Conservation (phyloP, 805 yeast species). For the Saturnispora hagleri region DNA sequence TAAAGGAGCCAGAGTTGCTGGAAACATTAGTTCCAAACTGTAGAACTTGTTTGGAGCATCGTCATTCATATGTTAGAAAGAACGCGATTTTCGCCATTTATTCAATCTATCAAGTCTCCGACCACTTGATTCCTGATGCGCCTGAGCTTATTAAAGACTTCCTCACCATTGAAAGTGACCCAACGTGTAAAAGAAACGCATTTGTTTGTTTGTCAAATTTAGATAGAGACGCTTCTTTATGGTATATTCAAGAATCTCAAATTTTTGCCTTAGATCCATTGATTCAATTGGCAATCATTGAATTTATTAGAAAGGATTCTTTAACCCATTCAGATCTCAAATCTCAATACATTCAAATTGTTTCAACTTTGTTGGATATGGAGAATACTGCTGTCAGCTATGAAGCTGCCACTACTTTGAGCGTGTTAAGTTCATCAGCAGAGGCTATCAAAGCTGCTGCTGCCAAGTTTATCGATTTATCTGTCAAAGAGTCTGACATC, state of each 20-base stretch:
- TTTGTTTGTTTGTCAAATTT: conserved; percentile 78
- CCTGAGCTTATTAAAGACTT: conserved; percentile 69
- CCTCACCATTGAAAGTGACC: conserved; percentile 75
- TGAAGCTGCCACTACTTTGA: conserved; percentile 83
- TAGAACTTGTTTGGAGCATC: conserved; percentile 83
- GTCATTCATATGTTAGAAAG: conserved; percentile 96
- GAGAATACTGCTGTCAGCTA: conserved; percentile 68
- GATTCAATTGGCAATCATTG: conserved; percentile 82
- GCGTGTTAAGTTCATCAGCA: conserved; percentile 47
- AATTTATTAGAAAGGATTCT: conserved; percentile 83
- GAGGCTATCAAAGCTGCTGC: conserved; percentile 71
- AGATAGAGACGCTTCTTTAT: conserved; percentile 77
- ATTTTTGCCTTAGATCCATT: conserved; percentile 68
- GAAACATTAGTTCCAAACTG: conserved; percentile 94
- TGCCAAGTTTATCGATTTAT: conserved; percentile 74
- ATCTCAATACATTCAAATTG: conserved; percentile 60
- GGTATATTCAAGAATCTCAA: conserved; percentile 64
- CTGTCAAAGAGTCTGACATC: conserved; percentile 88
- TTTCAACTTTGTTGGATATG: conserved; percentile 64
- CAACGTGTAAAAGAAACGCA: conserved; percentile 92
- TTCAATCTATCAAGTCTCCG: conserved; percentile 73
- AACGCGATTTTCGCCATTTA: conserved; percentile 89
- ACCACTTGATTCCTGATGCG: conserved; percentile 92
- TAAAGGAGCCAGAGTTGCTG: conserved; percentile 85
- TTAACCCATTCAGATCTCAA: conserved; percentile 51